Evolutionary conservation across 306 rosid genomes (phyloP).

Genomic region (Prunus davidiana): DNA sequence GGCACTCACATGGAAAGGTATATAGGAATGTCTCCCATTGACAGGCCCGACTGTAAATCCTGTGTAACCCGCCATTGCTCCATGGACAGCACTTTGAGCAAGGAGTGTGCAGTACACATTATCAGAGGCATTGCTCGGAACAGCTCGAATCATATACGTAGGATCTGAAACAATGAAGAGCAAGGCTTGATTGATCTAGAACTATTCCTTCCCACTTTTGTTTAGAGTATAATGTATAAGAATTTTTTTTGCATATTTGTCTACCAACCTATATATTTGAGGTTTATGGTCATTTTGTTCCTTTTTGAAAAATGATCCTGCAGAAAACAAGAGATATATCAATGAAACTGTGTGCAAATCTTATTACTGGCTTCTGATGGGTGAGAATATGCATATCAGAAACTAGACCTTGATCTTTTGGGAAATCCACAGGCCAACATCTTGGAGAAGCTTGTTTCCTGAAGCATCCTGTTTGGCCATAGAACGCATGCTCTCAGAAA

Average conservation of each 20-base stretch:
- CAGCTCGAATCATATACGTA: constrained; percentile 89
- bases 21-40: constrained; percentile 84
- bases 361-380: neutral
- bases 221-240: neutral
- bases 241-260: neutral
- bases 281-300: constrained; percentile 52
- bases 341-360: neutral
- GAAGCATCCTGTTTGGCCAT: constrained; percentile 66
- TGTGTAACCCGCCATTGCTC: constrained; percentile 97
- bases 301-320: constrained; percentile 75
- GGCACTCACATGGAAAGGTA: constrained; percentile 79
- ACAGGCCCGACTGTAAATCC: constrained; percentile 80
- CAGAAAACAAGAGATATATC: constrained; percentile 10
- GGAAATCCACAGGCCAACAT: constrained; percentile 89
- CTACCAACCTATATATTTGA: constrained; percentile 86
- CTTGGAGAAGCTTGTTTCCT: constrained; percentile 89
- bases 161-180: constrained; percentile 59
- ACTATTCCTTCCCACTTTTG: neutral
- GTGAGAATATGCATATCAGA: neutral
- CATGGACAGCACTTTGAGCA: constrained; percentile 95
- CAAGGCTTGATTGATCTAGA: constrained; percentile 1
- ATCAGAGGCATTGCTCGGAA: constrained; percentile 91
- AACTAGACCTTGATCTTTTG: constrained; percentile 66
- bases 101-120: constrained; percentile 90
- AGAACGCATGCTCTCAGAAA: constrained; percentile 51